Conservation (phyloP, 257 asterid genomes). For the Solanum sejunctum region DNA sequence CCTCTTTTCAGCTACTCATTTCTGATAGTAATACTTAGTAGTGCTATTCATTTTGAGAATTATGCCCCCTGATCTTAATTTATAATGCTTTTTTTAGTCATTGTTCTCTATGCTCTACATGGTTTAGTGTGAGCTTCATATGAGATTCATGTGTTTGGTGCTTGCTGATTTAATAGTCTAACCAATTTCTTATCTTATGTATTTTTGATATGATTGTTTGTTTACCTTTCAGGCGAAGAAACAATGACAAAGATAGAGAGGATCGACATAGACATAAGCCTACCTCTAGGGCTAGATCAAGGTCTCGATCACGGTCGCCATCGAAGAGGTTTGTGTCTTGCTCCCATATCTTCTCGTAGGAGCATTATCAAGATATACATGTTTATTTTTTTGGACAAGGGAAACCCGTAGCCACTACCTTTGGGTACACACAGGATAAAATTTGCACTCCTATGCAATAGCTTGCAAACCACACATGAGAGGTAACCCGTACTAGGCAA, state of each 20-base stretch:
- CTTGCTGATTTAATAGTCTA: not conserved
- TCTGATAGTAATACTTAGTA: not conserved
- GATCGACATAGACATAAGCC: slow-evolving; percentile 55
- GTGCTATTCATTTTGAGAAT: not conserved
- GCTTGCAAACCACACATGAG: no score
- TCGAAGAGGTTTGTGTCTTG: slow-evolving; percentile 56
- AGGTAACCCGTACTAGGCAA: no score
- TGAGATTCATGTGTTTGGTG: not conserved
- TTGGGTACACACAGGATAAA: no score
- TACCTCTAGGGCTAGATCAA: slow-evolving; percentile 52
- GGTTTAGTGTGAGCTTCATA: not conserved
- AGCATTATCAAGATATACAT: not conserved
- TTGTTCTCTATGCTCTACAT: not conserved
- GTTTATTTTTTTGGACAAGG: no score
- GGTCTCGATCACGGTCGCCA: slow-evolving; percentile 78
- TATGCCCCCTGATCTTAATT: not conserved
- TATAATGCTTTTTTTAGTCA: not conserved
- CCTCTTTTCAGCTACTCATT: not conserved
- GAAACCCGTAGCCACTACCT: no score
- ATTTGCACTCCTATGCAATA: no score
- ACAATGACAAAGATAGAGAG: slow-evolving; percentile 60
- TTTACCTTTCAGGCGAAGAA: slow-evolving; percentile 44
- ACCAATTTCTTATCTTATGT: not conserved
- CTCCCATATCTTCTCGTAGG: not conserved
- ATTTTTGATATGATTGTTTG: not conserved